Percentiles rank a stretch among this genome's conserved stretches.
Evolutionary conservation across 2,329 filamentous ascomycete genomes (phyloP).

Genomic region (Ascochyta lentis): DNA sequence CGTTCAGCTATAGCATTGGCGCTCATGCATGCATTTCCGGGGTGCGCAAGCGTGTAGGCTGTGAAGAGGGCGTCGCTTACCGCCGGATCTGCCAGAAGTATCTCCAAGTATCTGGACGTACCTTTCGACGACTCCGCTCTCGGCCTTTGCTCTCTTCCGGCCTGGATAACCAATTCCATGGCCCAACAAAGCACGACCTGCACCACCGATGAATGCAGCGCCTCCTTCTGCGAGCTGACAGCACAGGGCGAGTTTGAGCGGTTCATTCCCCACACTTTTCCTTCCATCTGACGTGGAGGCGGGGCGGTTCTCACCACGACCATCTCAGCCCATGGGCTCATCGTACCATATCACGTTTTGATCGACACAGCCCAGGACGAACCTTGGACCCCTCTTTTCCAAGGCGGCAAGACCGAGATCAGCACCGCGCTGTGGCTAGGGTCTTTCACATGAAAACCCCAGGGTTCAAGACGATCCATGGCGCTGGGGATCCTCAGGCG

Average conservation of each 20-base stretch:
- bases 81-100: constrained; percentile 4
- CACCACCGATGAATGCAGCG: constrained; percentile 9
- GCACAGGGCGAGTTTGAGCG: not conserved
- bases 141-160: not conserved
- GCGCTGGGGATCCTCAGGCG: not conserved
- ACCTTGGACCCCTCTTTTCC: constrained; percentile 16
- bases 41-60: constrained; percentile 9
- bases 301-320: constrained; percentile 2
- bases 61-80: constrained; percentile 1
- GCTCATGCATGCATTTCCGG: constrained; percentile 11
- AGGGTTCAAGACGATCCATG: constrained; percentile 6
- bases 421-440: constrained; percentile 9
- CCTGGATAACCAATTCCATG: constrained; percentile 3
- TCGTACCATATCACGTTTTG: constrained; percentile 8
- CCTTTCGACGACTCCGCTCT: constrained; percentile 1
- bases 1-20: not conserved
- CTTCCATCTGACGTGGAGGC: constrained; percentile 3
- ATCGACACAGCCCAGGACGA: constrained; percentile 8
- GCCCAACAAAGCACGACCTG: not conserved
- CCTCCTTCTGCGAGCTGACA: not conserved
- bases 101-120: constrained; percentile 11
- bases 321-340: constrained; percentile 14
- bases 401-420: constrained; percentile 13
- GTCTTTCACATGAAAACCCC: constrained; percentile 15
- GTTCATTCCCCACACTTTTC: not conserved